phyloP scores from a whole-genome alignment of 345 rosid species.

The Murraya paniculata region DNA sequence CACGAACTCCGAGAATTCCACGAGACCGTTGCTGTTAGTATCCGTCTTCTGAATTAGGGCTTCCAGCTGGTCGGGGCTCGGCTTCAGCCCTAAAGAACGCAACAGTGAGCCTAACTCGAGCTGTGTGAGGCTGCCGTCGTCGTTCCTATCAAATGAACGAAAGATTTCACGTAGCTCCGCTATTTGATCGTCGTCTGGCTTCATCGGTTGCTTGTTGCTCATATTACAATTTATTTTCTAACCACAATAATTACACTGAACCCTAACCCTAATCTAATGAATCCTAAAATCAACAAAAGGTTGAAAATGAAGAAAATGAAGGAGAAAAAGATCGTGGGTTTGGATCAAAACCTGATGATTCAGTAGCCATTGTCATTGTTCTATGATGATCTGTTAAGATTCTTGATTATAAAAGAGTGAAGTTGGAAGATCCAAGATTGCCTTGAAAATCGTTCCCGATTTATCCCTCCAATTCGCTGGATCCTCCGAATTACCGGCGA shows the following conservation, averaged over 20 bases:
- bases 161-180: constrained; percentile 77
- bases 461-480: constrained; percentile 19
- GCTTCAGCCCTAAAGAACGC: constrained; percentile 71
- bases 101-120: constrained; percentile 85
- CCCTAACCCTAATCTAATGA: neutral
- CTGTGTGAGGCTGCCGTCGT: constrained; percentile 85
- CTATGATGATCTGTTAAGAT: neutral
- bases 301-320: neutral
- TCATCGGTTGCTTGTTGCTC: constrained; percentile 47
- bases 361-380: neutral
- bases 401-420: neutral
- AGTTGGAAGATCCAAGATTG: constrained; percentile 20
- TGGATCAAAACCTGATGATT: neutral
- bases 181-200: constrained; percentile 75
- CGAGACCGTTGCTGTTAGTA: constrained; percentile 74
- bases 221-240: constrained; percentile 12
- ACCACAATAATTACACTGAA: neutral
- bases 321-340: neutral
- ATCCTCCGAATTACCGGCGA: constrained; percentile 22
- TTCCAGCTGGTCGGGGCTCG: constrained; percentile 74
- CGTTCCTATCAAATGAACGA: constrained; percentile 80
- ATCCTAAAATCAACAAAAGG: neutral
- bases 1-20: constrained; percentile 84
- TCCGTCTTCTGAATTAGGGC: constrained; percentile 69
- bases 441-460: constrained; percentile 17